Conservation (phyloP, 2,329 filamentous ascomycete species). For the Sporothrix variecibatus region DNA sequence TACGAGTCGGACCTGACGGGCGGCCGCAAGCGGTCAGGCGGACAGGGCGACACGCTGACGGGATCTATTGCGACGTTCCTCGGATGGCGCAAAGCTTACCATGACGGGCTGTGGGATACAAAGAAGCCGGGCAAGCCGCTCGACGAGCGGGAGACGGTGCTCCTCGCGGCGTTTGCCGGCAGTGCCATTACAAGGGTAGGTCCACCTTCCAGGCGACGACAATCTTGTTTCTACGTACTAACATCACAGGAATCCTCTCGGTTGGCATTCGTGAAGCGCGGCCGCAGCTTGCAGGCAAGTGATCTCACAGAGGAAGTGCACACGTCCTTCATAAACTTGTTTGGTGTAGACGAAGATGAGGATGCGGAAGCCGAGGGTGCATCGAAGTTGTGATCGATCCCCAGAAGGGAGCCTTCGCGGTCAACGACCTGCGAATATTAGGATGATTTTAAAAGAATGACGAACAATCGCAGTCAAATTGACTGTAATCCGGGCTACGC, state of each 20-base stretch:
- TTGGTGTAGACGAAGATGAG: conserved; percentile 67
- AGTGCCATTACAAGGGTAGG: conserved; percentile 79
- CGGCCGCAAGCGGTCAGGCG: conserved; percentile 85
- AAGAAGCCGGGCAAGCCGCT: conserved; percentile 38
- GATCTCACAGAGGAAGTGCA: conserved; percentile 92
- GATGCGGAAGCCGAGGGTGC: conserved; percentile 35
- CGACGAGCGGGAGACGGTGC: conserved; percentile 57
- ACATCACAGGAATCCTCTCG: conserved; percentile 71
- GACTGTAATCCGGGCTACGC: neutral
- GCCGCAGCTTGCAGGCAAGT: conserved; percentile 85
- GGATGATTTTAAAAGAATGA: neutral
- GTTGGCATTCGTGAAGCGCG: conserved; percentile 81
- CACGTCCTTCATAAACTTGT: conserved; percentile 73
- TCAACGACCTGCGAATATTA: neutral
- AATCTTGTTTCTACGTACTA: neutral
- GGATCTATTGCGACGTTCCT: conserved; percentile 86
- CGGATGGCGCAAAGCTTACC: conserved; percentile 84
- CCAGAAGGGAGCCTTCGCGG: too few relatives aligned
- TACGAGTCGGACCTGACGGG: conserved; percentile 78
- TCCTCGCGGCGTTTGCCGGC: conserved; percentile 82
- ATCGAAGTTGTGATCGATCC: conserved; percentile 40
- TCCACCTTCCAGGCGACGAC: conserved; percentile 26
- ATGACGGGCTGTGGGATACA: conserved; percentile 77
- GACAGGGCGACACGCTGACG: conserved; percentile 93
- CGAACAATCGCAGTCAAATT: too few relatives aligned